Conservation (phyloP, 805 yeast genomes). For the Teunomyces barrocoloradensis region DNA sequence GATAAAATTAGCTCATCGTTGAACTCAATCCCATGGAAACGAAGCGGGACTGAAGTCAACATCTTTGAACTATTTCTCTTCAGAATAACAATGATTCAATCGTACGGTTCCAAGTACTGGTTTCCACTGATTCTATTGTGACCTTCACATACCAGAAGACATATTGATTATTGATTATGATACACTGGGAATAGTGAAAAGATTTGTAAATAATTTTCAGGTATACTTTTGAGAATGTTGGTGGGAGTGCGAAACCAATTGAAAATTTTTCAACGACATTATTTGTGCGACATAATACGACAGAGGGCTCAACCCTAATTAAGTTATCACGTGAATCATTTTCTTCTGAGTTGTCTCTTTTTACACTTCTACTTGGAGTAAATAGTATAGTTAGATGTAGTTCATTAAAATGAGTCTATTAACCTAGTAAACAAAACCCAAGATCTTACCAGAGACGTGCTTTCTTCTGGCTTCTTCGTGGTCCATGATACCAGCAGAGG, state of each 20-base stretch:
- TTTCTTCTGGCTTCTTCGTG: conserved; percentile 99
- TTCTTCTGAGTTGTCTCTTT: background rate
- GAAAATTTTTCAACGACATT: conserved; percentile 5
- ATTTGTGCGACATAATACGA: background rate
- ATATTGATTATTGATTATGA: conserved; percentile 14
- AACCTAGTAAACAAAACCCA: conserved; percentile 91
- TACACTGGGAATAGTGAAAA: conserved; percentile 9
- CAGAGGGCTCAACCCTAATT: conserved; percentile 3
- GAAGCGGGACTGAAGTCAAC: background rate
- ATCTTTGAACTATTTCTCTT: background rate
- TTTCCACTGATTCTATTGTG: conserved; percentile 1
- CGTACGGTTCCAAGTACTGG: conserved; percentile 2
- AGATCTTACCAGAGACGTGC: conserved; percentile 98
- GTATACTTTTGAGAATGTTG: conserved; percentile 4
- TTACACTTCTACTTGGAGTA: background rate
- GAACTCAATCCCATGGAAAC: background rate
- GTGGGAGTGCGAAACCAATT: conserved; percentile 5
- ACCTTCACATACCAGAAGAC: conserved; percentile 17
- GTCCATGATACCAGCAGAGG: conserved; percentile 99
- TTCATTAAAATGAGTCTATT: conserved; percentile 2
- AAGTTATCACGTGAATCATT: background rate
- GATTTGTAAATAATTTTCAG: conserved; percentile 5
- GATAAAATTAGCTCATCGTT: background rate
- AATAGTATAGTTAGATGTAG: background rate
- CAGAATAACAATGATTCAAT: background rate